Conservation (phyloP, 768 basidiomycete species). For the Obba rivulosa region DNA sequence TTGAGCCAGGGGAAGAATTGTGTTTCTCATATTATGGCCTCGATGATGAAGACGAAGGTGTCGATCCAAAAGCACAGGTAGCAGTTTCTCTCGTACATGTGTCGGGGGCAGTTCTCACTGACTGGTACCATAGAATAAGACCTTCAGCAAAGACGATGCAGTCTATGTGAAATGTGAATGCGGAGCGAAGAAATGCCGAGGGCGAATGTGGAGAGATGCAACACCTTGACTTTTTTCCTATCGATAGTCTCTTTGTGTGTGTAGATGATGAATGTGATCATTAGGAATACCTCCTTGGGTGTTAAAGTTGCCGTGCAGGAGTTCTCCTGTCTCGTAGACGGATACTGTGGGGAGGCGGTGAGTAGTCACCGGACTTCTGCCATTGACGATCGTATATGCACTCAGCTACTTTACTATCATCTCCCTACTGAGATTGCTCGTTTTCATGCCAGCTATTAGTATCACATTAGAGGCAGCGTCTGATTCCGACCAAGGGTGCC, state of each 20-base stretch:
- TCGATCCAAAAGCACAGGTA: constrained; percentile 1
- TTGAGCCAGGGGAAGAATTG: constrained; percentile 63
- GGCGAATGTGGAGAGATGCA: constrained; percentile 28
- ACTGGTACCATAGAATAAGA: constrained; percentile 8
- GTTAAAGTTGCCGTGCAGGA: too few species aligned
- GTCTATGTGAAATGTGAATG: constrained; percentile 48
- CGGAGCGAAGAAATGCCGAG: constrained; percentile 47
- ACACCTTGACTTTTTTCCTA: neutral
- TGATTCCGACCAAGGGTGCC: too few species aligned
- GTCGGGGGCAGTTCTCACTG: neutral
- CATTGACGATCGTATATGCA: too few species aligned
- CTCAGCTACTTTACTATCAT: too few species aligned
- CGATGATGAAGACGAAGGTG: constrained; percentile 29
- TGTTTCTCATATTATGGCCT: constrained; percentile 70
- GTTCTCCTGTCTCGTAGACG: too few species aligned
- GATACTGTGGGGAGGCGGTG: too few species aligned
- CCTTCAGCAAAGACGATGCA: constrained; percentile 26
- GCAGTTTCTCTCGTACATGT: neutral
- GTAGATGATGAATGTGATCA: too few species aligned
- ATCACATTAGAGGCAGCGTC: too few species aligned
- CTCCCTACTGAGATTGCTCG: too few species aligned
- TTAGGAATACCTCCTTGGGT: too few species aligned
- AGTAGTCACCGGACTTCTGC: too few species aligned
- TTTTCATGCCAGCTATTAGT: too few species aligned
- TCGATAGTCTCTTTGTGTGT: neutral